A percentile compares a stretch with the other conserved stretches of the same genome.
These are phyloP conservation scores for Aureobasidium melanogenum DNA, from an alignment of 2,329 filamentous ascomycete species.

Conservation along the genomic window DNA sequence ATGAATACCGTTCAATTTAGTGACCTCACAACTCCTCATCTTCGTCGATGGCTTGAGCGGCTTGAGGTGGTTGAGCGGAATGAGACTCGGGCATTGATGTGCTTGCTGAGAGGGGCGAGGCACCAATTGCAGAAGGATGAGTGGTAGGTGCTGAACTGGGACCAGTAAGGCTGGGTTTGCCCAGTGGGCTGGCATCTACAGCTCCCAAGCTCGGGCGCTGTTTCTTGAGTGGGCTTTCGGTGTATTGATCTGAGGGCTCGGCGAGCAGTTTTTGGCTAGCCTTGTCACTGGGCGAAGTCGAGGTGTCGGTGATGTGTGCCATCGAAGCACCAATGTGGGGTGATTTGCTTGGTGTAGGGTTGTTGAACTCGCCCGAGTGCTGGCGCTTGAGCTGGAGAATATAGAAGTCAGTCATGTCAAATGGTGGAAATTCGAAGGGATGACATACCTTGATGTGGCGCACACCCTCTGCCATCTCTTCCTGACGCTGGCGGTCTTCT, in stretches of 20 bases:
- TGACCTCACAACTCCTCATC: constrained; percentile 12
- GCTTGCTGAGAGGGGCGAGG: constrained; percentile 2
- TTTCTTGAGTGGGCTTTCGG: constrained; percentile 69
- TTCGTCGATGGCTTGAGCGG: constrained; percentile 9
- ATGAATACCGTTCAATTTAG: background rate
- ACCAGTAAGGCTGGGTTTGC: background rate
- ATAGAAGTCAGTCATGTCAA: constrained; percentile 1
- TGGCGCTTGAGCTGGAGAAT: constrained; percentile 62
- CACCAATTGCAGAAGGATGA: background rate
- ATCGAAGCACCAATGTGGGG: constrained; percentile 27
- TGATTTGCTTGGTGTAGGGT: constrained; percentile 27
- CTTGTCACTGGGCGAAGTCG: constrained; percentile 23
- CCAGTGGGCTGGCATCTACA: background rate
- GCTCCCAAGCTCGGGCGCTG: constrained; percentile 52
- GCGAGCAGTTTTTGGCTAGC: constrained; percentile 19
- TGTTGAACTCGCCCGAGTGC: constrained; percentile 60
- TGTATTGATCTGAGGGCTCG: constrained; percentile 36
- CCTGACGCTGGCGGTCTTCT: constrained; percentile 63
- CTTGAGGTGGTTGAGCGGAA: background rate
- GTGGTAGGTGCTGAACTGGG: background rate
- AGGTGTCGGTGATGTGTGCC: constrained; percentile 32
- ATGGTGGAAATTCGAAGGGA: background rate
- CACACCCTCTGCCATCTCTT: constrained; percentile 71
- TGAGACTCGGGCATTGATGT: background rate
- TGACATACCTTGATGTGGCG: constrained; percentile 65